Percentiles rank a stretch among this genome's conserved stretches.
Conservation (phyloP, 2,329 filamentous ascomycete species). For the Fusarium tanahbumbuense region DNA sequence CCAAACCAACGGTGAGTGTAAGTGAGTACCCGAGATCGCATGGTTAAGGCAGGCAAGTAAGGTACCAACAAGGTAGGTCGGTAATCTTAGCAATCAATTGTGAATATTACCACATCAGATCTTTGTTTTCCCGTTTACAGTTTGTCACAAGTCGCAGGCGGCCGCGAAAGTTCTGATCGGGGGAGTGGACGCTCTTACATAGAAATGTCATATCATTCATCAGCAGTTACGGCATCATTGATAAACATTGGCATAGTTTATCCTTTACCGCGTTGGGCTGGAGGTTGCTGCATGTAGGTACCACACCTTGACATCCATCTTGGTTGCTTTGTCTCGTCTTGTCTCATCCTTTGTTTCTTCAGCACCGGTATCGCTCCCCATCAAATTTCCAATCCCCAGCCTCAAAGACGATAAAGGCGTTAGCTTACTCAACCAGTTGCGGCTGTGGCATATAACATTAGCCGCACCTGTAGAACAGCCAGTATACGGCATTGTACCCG, state of each 20-base stretch:
- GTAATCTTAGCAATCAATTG: conserved; percentile 21
- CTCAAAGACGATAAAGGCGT: conserved; percentile 9
- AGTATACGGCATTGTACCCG: conserved; percentile 33
- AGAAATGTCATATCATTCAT: conserved; percentile 37
- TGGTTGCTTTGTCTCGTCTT: conserved; percentile 5
- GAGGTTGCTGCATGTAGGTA: conserved; percentile 15
- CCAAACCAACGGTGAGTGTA: conserved; percentile 1
- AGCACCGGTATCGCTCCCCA: conserved; percentile 8
- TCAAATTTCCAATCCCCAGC: not conserved
- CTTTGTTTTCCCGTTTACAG: not conserved
- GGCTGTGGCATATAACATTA: conserved; percentile 14
- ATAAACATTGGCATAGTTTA: conserved; percentile 36
- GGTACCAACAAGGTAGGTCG: not conserved
- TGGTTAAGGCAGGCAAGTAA: not conserved
- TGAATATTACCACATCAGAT: conserved; percentile 28
- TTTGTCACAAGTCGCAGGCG: conserved; percentile 9
- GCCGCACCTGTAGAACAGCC: conserved; percentile 23
- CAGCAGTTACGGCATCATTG: conserved; percentile 41
- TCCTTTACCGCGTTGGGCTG: conserved; percentile 29
- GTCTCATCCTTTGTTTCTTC: conserved; percentile 10
- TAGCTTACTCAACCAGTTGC: conserved; percentile 30
- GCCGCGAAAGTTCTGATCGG: conserved; percentile 3
- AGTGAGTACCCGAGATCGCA: conserved; percentile 1
- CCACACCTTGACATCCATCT: conserved; percentile 24
- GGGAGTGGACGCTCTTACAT: conserved; percentile 22